phyloP scores from a whole-genome alignment of 306 rosid genomes.

The Sindora glabra region DNA sequence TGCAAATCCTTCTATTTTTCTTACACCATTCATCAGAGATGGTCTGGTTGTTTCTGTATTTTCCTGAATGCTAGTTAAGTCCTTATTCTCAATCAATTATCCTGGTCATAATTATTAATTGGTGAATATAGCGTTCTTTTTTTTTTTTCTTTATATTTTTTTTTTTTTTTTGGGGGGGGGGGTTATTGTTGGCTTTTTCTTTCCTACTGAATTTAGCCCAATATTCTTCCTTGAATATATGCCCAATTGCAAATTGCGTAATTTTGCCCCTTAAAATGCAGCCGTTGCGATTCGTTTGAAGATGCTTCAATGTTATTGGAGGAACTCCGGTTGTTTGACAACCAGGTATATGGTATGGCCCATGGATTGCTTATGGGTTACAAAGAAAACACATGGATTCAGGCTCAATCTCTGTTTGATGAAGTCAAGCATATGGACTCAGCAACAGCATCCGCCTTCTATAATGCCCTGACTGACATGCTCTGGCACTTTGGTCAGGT shows the following conservation, averaged over 20 bases:
- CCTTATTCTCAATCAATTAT: not conserved
- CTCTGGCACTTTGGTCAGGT: constrained; percentile 98
- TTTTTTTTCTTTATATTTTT: not conserved
- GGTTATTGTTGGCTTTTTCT: too few species aligned
- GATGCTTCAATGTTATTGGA: constrained; percentile 84
- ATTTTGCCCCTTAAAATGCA: constrained; percentile 35
- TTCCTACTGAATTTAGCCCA: too few species aligned
- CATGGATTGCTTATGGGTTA: constrained; percentile 82
- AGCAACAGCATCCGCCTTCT: constrained; percentile 86
- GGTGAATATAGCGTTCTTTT: not conserved
- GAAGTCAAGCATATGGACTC: constrained; percentile 83
- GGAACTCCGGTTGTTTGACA: constrained; percentile 70
- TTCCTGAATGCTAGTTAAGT: not conserved
- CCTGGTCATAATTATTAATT: not conserved
- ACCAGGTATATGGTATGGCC: constrained; percentile 87
- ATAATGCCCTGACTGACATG: constrained; percentile 95
- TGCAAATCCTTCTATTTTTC: not conserved
- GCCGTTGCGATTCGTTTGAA: constrained; percentile 71
- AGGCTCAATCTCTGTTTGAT: constrained; percentile 67
- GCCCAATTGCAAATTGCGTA: constrained; percentile 2
- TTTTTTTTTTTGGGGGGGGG: not conserved
- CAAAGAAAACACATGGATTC: constrained; percentile 60
- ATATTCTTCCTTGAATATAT: not conserved
- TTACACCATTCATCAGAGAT: not conserved
- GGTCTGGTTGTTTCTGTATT: too few species aligned